Percentiles rank a stretch among this genome's conserved stretches.
These are phyloP conservation scores for Leccinum arenicola DNA, from an alignment of 768 basidiomycete genomes.

Conservation along the genomic window DNA sequence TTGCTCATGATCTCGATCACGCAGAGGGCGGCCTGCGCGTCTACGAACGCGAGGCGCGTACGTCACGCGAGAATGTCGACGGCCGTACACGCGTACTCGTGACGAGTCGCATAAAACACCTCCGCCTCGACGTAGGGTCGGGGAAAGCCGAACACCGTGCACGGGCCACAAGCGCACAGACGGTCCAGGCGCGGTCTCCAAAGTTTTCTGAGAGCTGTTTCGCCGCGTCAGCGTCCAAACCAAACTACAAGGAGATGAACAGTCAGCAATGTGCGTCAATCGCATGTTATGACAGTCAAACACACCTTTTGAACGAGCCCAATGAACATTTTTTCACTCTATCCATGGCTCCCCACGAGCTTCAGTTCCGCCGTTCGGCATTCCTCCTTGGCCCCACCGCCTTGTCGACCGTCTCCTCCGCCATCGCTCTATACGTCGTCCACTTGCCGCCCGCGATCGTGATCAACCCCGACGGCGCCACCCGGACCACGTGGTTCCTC, in stretches of 20 bases:
- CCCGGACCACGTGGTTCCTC: constrained; percentile 89
- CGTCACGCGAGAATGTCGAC: constrained; percentile 91
- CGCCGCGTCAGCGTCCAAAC: constrained; percentile 87
- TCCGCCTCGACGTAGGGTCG: constrained; percentile 87
- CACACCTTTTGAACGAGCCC: constrained; percentile 86
- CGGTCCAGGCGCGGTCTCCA: constrained; percentile 95
- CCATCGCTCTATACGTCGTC: constrained; percentile 98
- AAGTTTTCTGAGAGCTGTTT: constrained; percentile 92
- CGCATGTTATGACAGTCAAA: neutral
- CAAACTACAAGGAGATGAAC: constrained; percentile 54
- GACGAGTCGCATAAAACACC: constrained; percentile 79
- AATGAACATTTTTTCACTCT: constrained; percentile 97
- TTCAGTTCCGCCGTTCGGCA: constrained; percentile 81
- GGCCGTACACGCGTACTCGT: constrained; percentile 93
- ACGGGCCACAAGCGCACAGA: constrained; percentile 90
- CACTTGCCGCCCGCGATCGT: constrained; percentile 98
- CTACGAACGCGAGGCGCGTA: constrained; percentile 92
- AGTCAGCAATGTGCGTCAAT: neutral
- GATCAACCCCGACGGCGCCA: constrained; percentile 75
- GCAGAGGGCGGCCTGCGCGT: constrained; percentile 77
- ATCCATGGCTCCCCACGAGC: constrained; percentile 89
- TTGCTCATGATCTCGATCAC: constrained; percentile 90
- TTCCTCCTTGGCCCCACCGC: constrained; percentile 63
- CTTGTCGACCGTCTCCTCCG: constrained; percentile 87
- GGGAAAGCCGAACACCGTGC: constrained; percentile 69